These are phyloP conservation scores for Colletotrichum australisinense DNA, from an alignment of 2,329 filamentous ascomycete genomes.

Conservation along the genomic window DNA sequence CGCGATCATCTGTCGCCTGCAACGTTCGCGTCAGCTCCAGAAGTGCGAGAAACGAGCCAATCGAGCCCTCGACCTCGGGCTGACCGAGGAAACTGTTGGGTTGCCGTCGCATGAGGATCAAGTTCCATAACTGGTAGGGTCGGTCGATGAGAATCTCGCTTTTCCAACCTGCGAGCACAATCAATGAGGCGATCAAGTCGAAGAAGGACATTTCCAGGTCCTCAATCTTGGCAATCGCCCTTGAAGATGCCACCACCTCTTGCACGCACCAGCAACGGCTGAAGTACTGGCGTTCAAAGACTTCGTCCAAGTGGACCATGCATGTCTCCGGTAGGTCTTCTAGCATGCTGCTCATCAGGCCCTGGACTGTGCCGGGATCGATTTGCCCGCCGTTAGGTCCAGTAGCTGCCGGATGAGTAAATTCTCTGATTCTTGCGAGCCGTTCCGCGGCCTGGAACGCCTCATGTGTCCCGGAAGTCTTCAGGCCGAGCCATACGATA, in stretches of 20 bases:
- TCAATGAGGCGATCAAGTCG: conserved; percentile 16
- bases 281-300: conserved; percentile 26
- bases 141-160: conserved; percentile 1
- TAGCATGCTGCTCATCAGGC: conserved; percentile 12
- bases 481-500: conserved; percentile 24
- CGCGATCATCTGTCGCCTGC: conserved; percentile 24
- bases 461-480: conserved; percentile 18
- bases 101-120: conserved; percentile 17
- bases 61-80: conserved; percentile 12
- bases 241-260: conserved; percentile 20
- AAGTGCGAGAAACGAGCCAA: conserved; percentile 21
- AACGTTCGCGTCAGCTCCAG: conserved; percentile 27
- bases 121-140: conserved; percentile 26
- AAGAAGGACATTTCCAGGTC: conserved; percentile 31
- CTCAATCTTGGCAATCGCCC: conserved; percentile 30
- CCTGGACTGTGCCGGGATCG: neutral
- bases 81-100: neutral
- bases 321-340: conserved; percentile 17
- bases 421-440: conserved; percentile 23
- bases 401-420: neutral
- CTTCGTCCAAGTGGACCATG: conserved; percentile 14
- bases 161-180: neutral
- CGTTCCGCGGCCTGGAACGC: conserved; percentile 23
- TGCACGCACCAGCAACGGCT: conserved; percentile 29
- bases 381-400: neutral